phyloP scores from a whole-genome alignment of 2,329 filamentous ascomycete genomes.

The Stagonosporopsis cucurbitacearum region DNA sequence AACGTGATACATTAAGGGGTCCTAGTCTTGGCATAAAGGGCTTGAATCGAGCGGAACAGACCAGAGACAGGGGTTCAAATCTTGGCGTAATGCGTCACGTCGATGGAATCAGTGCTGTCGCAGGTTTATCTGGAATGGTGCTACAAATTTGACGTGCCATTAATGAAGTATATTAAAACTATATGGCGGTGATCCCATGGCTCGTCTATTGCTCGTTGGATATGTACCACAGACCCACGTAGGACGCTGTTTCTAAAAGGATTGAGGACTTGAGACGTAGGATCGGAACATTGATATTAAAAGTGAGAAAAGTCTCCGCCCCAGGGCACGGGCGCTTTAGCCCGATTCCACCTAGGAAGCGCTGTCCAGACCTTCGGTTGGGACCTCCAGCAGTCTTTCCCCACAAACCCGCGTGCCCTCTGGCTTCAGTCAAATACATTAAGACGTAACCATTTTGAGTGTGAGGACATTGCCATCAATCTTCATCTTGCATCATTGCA shows the following conservation, averaged over 20 bases:
- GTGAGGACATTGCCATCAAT: neutral
- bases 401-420: neutral
- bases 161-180: neutral
- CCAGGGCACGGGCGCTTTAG: constrained; percentile 1
- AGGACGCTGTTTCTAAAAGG: neutral
- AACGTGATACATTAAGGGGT: constrained; percentile 13
- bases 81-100: constrained; percentile 7
- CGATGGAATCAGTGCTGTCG: neutral
- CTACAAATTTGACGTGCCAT: neutral
- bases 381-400: neutral
- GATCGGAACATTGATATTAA: neutral
- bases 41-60: constrained; percentile 2
- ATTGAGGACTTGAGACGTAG: constrained; percentile 2
- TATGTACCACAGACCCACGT: neutral
- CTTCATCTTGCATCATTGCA: neutral
- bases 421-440: neutral
- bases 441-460: neutral
- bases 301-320: neutral
- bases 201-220: neutral
- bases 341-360: constrained; percentile 2
- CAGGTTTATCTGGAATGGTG: neutral
- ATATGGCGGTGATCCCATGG: neutral
- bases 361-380: neutral
- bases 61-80: neutral
- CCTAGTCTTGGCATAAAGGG: constrained; percentile 4